A percentile compares a stretch with the other conserved stretches of the same genome.
These are phyloP conservation scores for Paraconiothyrium sp. DNA, from an alignment of 2,329 filamentous ascomycete genomes.

Conservation along the genomic window DNA sequence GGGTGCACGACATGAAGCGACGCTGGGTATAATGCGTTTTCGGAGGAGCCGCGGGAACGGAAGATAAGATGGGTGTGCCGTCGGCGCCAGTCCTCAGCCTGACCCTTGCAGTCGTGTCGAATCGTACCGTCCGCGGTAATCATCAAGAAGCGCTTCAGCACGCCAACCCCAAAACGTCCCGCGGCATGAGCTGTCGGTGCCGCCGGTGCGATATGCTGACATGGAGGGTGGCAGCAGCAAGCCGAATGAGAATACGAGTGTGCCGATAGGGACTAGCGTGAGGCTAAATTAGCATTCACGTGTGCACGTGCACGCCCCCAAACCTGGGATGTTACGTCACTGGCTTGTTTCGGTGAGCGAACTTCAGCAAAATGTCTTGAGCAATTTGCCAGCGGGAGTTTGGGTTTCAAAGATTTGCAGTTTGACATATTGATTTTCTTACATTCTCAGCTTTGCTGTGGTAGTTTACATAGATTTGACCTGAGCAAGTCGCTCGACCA, in stretches of 20 bases:
- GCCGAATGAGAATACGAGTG: not conserved
- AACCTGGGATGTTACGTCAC: not conserved
- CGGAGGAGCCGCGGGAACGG: not conserved
- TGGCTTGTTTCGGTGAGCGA: not conserved
- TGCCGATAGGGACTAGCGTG: not conserved
- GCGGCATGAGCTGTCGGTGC: not conserved
- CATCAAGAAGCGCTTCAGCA: not conserved
- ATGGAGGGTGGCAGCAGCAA: conserved; percentile 11
- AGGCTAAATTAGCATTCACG: conserved; percentile 2
- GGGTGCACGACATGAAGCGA: not conserved
- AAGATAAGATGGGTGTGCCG: conserved; percentile 1
- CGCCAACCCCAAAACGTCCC: not conserved
- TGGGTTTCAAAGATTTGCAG: no score
- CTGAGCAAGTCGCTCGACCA: no score
- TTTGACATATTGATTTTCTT: no score
- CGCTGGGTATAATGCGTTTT: not conserved
- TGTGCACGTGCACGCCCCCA: not conserved
- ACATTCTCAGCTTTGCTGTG: no score
- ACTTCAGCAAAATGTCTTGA: not conserved
- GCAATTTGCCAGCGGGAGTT: no score
- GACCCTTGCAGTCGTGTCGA: not conserved
- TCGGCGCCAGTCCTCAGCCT: not conserved
- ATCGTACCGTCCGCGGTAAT: not conserved
- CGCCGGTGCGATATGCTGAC: conserved; percentile 1
- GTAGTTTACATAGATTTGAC: no score